Base-by-base conservation (phyloP, 2,329 filamentous ascomycete genomes). In the Xenosphaeropsis pyriputrescens region DNA sequence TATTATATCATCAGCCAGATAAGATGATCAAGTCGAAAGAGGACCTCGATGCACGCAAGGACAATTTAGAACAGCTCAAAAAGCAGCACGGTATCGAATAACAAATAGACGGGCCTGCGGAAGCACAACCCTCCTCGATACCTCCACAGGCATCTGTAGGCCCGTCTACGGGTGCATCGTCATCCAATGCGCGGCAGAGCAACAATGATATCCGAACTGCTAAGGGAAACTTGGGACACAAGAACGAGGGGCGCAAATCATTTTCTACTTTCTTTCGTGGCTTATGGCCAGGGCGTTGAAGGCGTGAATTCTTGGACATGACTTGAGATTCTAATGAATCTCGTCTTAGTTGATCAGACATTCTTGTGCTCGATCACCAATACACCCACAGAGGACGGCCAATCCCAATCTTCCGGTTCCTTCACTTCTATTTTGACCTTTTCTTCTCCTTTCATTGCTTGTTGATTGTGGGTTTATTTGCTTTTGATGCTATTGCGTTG, bases 71-170 rank as follows among this genome's bases (percentile, higher is more conserved):
- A 75, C 83, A 85, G 68, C 79, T 96, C 67, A 98, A 98, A 70
- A 77, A 81, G 59, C 85, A 96, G 64, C 86, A 98, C 64, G 89
- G 88, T 60, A 95, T 96, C 72, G 89, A 95, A 79, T 98, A 85
- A 89, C 75, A 75, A 74, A 73, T 69, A 70, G 75, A 79, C 75
- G 75, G 74, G 74, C 65, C 72, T 72, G 67, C 61, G 59, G 71
- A 70, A 47, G 34, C 19, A 19, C 29, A 36, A 29, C 32, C 38
- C 29, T 17, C 34, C 30, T 32, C 12, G n/a, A 32, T 17, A 14
- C 39, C 30, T 18, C 14, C 22, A 19, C 35, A 35, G 29, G 33
- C 39, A 45, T 37, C 43, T 36, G 17, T 36, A 30, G 71, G 68
- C 71, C 71, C 71, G 72, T 76, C 69, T 64, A 55, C 55, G 57